These are phyloP conservation scores for Polytrichum commune DNA, from an alignment of 225 moss, liverwort and hornwort species.

Conservation along the genomic window DNA sequence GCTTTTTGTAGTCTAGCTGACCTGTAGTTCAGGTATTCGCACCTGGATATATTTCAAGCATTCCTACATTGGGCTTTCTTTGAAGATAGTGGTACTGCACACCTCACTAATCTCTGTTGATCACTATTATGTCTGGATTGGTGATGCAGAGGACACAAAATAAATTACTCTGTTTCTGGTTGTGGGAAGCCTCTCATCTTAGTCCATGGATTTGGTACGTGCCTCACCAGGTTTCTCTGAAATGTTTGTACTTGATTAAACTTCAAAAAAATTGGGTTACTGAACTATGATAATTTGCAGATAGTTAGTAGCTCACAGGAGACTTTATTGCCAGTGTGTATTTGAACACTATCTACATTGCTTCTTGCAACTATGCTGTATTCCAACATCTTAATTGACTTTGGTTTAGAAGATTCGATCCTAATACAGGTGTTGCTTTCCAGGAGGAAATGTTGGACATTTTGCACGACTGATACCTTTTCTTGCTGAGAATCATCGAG, in stretches of 20 bases:
- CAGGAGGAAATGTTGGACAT: slow-evolving; percentile 95
- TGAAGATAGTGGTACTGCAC: no score
- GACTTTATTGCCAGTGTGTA: no score
- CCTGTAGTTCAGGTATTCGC: no score
- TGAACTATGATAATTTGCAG: no score
- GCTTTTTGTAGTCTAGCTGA: no score
- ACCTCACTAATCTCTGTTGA: not conserved
- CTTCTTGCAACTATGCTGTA: no score
- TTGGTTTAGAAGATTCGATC: not conserved
- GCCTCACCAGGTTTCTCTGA: not conserved
- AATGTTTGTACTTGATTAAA: not conserved
- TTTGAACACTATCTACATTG: no score
- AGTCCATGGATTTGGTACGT: slow-evolving; percentile 96
- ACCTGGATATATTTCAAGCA: not conserved
- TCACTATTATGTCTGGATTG: not conserved
- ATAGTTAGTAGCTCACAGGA: no score
- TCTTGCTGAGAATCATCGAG: slow-evolving; percentile 78
- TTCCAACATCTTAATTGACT: not conserved
- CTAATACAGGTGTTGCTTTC: not conserved
- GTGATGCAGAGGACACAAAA: slow-evolving; percentile 71
- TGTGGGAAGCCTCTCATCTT: slow-evolving; percentile 87
- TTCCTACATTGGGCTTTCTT: not conserved
- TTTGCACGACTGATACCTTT: slow-evolving; percentile 81
- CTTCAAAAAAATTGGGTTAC: no score
- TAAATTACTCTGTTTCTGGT: slow-evolving; percentile 89